These are phyloP conservation scores for Syzygium grande DNA, from an alignment of 345 rosid genomes.

Conservation along the genomic window DNA sequence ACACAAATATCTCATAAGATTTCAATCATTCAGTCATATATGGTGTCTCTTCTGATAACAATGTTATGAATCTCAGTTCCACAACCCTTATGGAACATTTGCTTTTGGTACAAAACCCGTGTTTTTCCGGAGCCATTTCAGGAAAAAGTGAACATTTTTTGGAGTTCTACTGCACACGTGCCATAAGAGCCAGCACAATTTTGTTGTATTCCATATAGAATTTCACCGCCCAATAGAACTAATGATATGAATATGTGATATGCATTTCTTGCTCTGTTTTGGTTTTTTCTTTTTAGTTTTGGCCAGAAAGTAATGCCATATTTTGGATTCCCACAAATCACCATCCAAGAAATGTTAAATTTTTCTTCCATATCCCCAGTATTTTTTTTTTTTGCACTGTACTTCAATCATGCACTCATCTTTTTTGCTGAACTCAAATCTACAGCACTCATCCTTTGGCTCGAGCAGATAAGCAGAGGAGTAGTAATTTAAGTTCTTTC, in stretches of 20 bases:
- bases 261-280: neutral
- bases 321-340: neutral
- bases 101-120: neutral
- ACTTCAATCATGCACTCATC: neutral
- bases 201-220: neutral
- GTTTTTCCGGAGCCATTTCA: neutral
- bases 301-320: neutral
- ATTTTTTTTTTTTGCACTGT: neutral
- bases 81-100: neutral
- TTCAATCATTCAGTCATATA: neutral
- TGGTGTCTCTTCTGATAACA: neutral
- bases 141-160: neutral
- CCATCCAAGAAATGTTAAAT: neutral
- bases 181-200: neutral
- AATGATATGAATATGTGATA: neutral
- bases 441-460: neutral
- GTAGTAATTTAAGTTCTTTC: neutral
- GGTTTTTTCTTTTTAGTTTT: rapidly evolving
- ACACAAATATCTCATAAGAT: neutral
- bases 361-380: neutral
- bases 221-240: neutral
- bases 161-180: neutral
- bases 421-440: neutral
- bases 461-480: neutral
- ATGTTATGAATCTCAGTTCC: neutral